Percentiles rank a stretch among this genome's conserved stretches.
Conservation (phyloP, 176 grass and related monocot genomes). For the Phoenix dactylifera region DNA sequence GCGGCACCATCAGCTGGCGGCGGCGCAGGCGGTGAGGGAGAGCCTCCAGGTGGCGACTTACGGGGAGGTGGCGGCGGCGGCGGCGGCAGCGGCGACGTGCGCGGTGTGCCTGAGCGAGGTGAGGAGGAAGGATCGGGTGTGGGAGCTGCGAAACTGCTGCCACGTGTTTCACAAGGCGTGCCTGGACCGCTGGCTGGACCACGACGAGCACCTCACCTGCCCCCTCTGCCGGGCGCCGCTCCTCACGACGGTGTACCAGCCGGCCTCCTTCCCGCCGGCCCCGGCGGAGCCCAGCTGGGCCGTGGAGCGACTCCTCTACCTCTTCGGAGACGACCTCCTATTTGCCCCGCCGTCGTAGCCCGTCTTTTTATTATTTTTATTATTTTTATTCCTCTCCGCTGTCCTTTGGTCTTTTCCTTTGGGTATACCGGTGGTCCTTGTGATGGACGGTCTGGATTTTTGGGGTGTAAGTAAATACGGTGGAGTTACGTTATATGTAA, state of each 20-base stretch:
- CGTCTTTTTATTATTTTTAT: no score
- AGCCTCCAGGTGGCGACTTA: slow-evolving; percentile 5
- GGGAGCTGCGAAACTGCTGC: slow-evolving; percentile 17
- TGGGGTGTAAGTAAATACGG: no score
- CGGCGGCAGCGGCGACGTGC: neutral
- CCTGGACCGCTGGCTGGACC: slow-evolving; percentile 22
- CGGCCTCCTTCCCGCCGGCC: neutral
- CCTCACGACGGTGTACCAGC: neutral
- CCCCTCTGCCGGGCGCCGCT: slow-evolving; percentile 15
- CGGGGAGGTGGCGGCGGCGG: neutral
- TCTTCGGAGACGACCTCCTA: slow-evolving; percentile 12
- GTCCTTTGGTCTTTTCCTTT: no score
- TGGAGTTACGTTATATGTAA: no score
- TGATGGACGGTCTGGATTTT: no score
- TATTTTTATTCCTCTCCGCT: no score
- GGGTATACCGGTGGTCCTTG: no score
- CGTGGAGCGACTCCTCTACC: slow-evolving; percentile 21
- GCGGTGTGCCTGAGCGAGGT: slow-evolving; percentile 19
- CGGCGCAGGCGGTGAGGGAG: slow-evolving; percentile 4
- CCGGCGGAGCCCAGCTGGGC: slow-evolving; percentile 17
- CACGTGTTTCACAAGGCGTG: slow-evolving; percentile 16
- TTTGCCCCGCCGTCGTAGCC: neutral
- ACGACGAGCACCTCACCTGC: slow-evolving; percentile 19
- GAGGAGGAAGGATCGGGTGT: neutral
- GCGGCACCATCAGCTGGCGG: neutral